Base-by-base conservation (phyloP, 371 early-diverging fungal genomes). In the Mucor sp. region DNA sequence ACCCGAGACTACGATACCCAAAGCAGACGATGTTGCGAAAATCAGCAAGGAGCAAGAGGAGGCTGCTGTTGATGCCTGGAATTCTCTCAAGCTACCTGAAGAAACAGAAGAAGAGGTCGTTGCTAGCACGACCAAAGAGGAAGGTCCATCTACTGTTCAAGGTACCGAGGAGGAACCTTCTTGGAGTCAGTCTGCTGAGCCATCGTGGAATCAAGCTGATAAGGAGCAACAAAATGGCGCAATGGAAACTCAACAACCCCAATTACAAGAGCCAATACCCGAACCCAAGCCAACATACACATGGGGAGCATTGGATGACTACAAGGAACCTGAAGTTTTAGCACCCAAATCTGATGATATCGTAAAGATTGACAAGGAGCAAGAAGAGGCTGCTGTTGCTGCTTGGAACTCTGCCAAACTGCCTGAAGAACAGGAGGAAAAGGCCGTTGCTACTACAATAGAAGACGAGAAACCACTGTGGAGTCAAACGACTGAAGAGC, bases 381-480 rank as follows among this genome's bases (percentile, higher is more conserved):
- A 62, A 19, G 53, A 62, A 23, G 62, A 62, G 21, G 48, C 21
- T 12, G 62, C 53, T 35, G 21, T 62, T 33, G 33, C 23, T 48
- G 33, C 37, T 21, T 62, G 62, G 62, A 17, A 35, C 2, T 6
- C 53, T 14, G 55, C 17, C 19, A 55, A 55, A 35, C 37, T 62
- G 14, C 11, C 21, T 21, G 35, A 62, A 44, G 41, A n/a, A 27
- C 43, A 27, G 2, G 43, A 27, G 2, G 47, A 60, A 14, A n/a
- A 27, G 17, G 21, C 6, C 27, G 28, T 6, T 21, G 44, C 44
- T 43, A 17, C 1, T 7, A 33, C 33, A 7, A 7, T 7, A 33
- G 1, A 33, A 3, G 33, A 33, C 1, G 8, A 33, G 8, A 33
- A 33, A 7, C 8, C 7, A 30, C 30, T 30, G n/a, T n/a, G n/a